phyloP scores from a whole-genome alignment of 345 rosid species.

The Eucalyptus pauciflora region DNA sequence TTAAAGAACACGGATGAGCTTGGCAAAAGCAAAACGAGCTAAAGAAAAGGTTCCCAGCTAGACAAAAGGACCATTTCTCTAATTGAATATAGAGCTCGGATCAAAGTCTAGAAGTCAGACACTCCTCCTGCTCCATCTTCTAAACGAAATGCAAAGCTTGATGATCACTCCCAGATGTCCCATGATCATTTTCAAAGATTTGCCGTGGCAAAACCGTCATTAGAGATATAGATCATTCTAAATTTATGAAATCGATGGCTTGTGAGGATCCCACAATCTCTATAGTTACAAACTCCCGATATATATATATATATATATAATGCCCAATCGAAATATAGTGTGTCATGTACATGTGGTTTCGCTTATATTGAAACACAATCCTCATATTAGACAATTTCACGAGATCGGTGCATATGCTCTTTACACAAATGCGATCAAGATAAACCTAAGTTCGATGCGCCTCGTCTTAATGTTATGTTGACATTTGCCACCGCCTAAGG shows the following conservation, averaged over 20 bases:
- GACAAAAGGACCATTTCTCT: neutral
- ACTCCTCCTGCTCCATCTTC: neutral
- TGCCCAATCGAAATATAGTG: rapidly evolving
- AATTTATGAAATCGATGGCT: neutral
- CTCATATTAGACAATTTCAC: neutral
- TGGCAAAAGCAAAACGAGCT: neutral
- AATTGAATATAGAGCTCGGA: neutral
- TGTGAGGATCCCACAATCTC: neutral
- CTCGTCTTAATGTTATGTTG: neutral
- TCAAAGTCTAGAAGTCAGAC: too few species aligned
- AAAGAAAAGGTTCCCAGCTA: neutral
- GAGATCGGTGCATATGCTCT: neutral
- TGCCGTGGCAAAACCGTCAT: neutral
- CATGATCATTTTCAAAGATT: neutral
- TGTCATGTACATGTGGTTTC: rapidly evolving
- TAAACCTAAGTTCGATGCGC: neutral
- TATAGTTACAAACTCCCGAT: too few species aligned
- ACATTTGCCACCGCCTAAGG: neutral
- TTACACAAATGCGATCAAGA: neutral
- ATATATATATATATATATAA: too few species aligned
- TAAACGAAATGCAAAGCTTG: neutral
- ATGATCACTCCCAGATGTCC: neutral
- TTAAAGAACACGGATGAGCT: too few species aligned
- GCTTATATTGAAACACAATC: too few species aligned
- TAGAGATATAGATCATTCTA: neutral